A percentile compares a stretch with the other conserved stretches of the same genome.
Evolutionary conservation across 169 alveolate species (phyloP).

Genomic region (Condylostoma magnum): DNA sequence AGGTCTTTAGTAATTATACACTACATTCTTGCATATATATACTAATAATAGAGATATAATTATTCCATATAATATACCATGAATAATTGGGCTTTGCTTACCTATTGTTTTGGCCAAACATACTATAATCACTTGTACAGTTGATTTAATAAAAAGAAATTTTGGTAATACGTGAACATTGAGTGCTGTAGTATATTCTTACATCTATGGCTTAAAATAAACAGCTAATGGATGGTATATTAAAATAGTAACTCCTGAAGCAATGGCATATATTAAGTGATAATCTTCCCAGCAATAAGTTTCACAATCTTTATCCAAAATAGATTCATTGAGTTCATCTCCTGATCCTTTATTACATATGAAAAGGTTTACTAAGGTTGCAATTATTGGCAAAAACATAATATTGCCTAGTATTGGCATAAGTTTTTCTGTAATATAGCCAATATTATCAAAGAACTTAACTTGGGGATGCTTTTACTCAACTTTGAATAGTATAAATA

Average conservation of each 20-base stretch:
- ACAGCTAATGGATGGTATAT: not conserved
- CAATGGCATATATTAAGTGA: not conserved
- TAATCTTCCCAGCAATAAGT: constrained; percentile 18
- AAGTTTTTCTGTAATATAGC: not conserved
- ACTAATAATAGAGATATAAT: no score
- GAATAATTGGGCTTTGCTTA: no score
- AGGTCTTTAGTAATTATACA: no score
- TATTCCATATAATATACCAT: no score
- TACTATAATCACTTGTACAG: no score
- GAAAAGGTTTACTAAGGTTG: not conserved
- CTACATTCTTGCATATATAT: no score
- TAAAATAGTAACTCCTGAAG: not conserved
- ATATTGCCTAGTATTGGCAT: constrained; percentile 11
- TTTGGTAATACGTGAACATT: no score
- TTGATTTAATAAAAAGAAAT: no score
- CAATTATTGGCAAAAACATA: constrained; percentile 2
- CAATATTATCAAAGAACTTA: not conserved
- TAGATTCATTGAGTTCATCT: not conserved
- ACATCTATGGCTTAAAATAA: not conserved
- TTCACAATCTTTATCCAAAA: constrained; percentile 2
- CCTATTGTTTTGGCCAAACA: no score
- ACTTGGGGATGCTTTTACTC: not conserved
- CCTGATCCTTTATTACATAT: constrained; percentile 1
- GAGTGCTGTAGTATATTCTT: no score
- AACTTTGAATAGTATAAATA: not conserved